Conservation (phyloP, 306 rosid genomes). For the Oemleria cerasiformis region DNA sequence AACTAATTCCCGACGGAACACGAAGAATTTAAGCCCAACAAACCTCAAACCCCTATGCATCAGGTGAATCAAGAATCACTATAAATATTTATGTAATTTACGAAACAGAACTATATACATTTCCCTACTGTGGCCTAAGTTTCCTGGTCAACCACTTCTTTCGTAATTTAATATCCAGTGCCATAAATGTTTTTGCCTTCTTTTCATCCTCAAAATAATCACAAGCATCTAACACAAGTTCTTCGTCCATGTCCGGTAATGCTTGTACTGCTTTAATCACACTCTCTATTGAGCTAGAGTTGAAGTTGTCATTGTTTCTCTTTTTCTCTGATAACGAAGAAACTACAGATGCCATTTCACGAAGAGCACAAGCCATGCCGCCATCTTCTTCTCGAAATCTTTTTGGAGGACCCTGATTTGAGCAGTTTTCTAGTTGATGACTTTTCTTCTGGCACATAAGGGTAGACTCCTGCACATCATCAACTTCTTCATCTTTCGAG, state of each 20-base stretch:
- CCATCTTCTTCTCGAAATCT: conserved; percentile 38
- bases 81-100: too few relatives aligned
- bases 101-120: background rate
- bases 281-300: conserved; percentile 48
- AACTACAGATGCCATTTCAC: conserved; percentile 60
- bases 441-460: conserved; percentile 40
- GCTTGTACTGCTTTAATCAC: conserved; percentile 69
- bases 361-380: conserved; percentile 54
- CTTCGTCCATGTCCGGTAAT: conserved; percentile 80
- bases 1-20: too few relatives aligned
- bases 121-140: conserved; percentile 40
- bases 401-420: conserved; percentile 36
- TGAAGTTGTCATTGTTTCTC: conserved; percentile 35
- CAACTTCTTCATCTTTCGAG: conserved; percentile 34
- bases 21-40: too few relatives aligned
- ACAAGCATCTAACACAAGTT: conserved; percentile 73
- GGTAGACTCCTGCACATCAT: conserved; percentile 29
- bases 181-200: conserved; percentile 72
- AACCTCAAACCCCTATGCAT: too few relatives aligned
- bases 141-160: conserved; percentile 73
- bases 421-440: conserved; percentile 39
- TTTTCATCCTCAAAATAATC: conserved; percentile 73
- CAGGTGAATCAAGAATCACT: too few relatives aligned
- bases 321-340: conserved; percentile 46
- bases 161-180: conserved; percentile 55